phyloP scores from a whole-genome alignment of 2,329 filamentous ascomycete genomes.

The Geoglossum cookeanum region DNA sequence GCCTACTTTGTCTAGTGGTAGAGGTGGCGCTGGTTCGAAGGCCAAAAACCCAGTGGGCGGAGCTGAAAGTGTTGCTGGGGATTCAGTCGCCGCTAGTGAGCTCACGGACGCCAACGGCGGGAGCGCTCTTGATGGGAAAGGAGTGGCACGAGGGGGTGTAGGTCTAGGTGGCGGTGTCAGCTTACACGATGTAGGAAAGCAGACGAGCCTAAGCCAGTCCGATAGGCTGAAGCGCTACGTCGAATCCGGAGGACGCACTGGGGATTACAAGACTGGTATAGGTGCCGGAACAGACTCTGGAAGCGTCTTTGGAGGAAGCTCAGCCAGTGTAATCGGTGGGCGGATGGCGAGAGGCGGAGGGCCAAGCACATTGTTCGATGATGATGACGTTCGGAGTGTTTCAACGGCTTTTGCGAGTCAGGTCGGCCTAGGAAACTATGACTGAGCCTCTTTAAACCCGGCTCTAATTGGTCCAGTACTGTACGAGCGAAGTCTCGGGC shows the following conservation, averaged over 20 bases:
- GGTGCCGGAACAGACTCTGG: constrained; percentile 43
- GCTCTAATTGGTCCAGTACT: neutral
- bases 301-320: constrained; percentile 48
- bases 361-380: constrained; percentile 24
- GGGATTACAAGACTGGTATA: constrained; percentile 30
- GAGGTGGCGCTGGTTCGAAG: constrained; percentile 46
- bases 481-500: neutral
- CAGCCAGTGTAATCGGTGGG: constrained; percentile 22
- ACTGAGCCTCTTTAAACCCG: constrained; percentile 24
- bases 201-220: constrained; percentile 57
- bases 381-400: constrained; percentile 90
- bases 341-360: constrained; percentile 28
- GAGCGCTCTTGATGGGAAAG: constrained; percentile 56
- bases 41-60: constrained; percentile 38
- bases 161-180: constrained; percentile 68
- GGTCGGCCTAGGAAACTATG: constrained; percentile 46
- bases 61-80: constrained; percentile 67
- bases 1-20: constrained; percentile 59
- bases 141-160: constrained; percentile 62
- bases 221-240: constrained; percentile 91
- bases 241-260: constrained; percentile 57
- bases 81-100: constrained; percentile 83
- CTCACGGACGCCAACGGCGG: constrained; percentile 58
- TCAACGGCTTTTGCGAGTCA: constrained; percentile 95
- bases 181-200: constrained; percentile 49